These are phyloP conservation scores for Domatiomyces catenatus DNA, from an alignment of 2,329 filamentous ascomycete genomes.

Conservation along the genomic window DNA sequence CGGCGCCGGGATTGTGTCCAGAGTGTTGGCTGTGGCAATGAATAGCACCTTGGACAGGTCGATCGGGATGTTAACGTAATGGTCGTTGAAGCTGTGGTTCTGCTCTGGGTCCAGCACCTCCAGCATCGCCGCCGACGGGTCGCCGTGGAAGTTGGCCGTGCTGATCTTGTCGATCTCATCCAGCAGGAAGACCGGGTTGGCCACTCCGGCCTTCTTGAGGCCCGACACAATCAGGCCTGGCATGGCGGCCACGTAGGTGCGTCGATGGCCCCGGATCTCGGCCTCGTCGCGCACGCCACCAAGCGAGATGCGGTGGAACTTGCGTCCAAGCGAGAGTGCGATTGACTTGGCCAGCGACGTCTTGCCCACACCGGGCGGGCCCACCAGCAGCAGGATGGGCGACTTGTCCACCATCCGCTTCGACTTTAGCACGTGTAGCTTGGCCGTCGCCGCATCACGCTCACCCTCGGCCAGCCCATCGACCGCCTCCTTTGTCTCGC, in stretches of 20 bases:
- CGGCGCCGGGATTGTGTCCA: conserved; percentile 90
- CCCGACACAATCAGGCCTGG: conserved; percentile 88
- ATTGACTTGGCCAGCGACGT: conserved; percentile 89
- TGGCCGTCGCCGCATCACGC: conserved; percentile 38
- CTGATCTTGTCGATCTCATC: conserved; percentile 98
- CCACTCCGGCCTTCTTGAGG: conserved; percentile 83
- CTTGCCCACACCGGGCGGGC: conserved; percentile 89
- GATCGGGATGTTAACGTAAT: conserved; percentile 90
- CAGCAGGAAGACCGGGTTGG: conserved; percentile 86
- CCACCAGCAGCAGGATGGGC: conserved; percentile 82
- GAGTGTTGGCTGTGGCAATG: conserved; percentile 87
- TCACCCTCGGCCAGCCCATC: conserved; percentile 43
- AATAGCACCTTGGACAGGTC: conserved; percentile 94
- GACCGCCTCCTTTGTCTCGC: conserved; percentile 26
- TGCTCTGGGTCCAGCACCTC: conserved; percentile 96
- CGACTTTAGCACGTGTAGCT: conserved; percentile 59
- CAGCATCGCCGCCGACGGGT: conserved; percentile 92
- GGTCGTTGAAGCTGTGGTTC: conserved; percentile 86
- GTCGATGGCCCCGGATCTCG: conserved; percentile 84
- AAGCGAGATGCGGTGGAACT: conserved; percentile 93
- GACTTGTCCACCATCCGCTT: conserved; percentile 89
- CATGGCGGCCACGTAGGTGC: conserved; percentile 98
- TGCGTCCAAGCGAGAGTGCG: conserved; percentile 76
- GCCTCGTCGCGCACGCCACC: conserved; percentile 93
- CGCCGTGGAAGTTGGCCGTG: conserved; percentile 78